Percentiles rank a stretch among this genome's conserved stretches.
Conservation (phyloP, 768 basidiomycete species). For the Rhizopogon sp. region DNA sequence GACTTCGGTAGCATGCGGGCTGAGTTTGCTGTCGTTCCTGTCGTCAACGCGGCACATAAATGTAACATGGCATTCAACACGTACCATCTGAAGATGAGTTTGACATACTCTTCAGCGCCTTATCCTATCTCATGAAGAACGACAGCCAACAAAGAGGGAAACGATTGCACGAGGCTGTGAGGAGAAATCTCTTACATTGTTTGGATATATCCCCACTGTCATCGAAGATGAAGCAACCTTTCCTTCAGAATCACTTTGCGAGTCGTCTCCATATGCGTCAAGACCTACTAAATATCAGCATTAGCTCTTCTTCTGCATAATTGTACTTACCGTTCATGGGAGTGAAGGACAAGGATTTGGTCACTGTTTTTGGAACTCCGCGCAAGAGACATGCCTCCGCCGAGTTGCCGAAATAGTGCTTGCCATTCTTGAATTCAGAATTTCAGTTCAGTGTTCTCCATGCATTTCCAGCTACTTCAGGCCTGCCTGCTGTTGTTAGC, state of each 20-base stretch:
- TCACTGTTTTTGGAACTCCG: slow-evolving; percentile 21
- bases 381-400: slow-evolving; percentile 6
- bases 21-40: slow-evolving; percentile 12
- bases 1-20: slow-evolving; percentile 43
- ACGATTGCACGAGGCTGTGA: slow-evolving; percentile 33
- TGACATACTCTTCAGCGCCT: slow-evolving; percentile 34
- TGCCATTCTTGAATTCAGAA: not conserved
- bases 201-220: slow-evolving; percentile 5
- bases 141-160: slow-evolving; percentile 64
- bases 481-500: slow-evolving; percentile 23
- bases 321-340: slow-evolving; percentile 26
- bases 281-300: slow-evolving; percentile 38
- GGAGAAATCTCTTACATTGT: slow-evolving; percentile 61
- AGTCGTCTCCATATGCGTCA: slow-evolving; percentile 60
- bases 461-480: slow-evolving; percentile 20
- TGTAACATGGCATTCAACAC: slow-evolving; percentile 4
- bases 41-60: not conserved
- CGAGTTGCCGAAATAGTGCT: slow-evolving; percentile 21
- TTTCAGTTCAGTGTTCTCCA: slow-evolving; percentile 1
- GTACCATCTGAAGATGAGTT: slow-evolving; percentile 24
- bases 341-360: slow-evolving; percentile 3
- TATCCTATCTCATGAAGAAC: slow-evolving; percentile 65
- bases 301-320: not conserved
- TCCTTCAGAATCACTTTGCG: slow-evolving; percentile 52
- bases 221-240: slow-evolving; percentile 29